Evolutionary conservation across 768 basidiomycete genomes (phyloP), one percentile per base, ranked within the genome.

Genomic region (Boletus rufocinnamomeus): DNA sequence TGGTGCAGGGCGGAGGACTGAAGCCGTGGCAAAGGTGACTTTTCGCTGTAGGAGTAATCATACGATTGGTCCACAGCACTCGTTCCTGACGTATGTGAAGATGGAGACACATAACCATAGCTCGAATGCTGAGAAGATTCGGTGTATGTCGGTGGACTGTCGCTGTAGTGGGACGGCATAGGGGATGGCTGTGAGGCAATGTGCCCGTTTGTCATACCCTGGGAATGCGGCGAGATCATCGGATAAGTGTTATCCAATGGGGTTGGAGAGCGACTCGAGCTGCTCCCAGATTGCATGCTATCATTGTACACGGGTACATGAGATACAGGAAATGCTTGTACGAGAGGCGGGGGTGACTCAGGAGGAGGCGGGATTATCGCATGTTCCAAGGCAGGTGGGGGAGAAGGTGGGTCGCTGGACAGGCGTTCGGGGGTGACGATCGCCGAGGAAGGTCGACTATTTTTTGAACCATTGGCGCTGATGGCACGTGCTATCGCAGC

Each of bases 331-430:
- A 62, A 74, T 0, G 85, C 83, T 17, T 80, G 82, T 0, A 79
- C 79, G 40, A 86, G 75, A 1, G 81, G 74, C 0, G 84, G 84
- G 0, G 84, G 83, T 0, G 85, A 83, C 46, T 84, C 80, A 0
- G 84, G 84, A 0, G 83, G 80, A 0, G 80, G 74, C 1, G 72
- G 73, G 0, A 73, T 59, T 3, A 65, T 64, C 6, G 80, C 79
- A 0, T 74, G 79, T 58, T 80, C 82, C 27, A 84, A 60, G 9
- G 82, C 74, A 6, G 80, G 82, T 0, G 83, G 73, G 13, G 73
- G 68, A 3, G 70, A 70, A 4, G 72, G 71, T 11, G 69, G 51
- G 30, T 63, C 62, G 44, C 62, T 63, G 14, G 69, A 64, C 2
- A 63, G 38, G 25, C 71, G 72, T 40, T 74, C 73, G 28, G 67